Evolutionary conservation across 129 eudicot species (phyloP), one percentile per base, ranked within the genome.

Genomic region (Centaurea solstitialis): DNA sequence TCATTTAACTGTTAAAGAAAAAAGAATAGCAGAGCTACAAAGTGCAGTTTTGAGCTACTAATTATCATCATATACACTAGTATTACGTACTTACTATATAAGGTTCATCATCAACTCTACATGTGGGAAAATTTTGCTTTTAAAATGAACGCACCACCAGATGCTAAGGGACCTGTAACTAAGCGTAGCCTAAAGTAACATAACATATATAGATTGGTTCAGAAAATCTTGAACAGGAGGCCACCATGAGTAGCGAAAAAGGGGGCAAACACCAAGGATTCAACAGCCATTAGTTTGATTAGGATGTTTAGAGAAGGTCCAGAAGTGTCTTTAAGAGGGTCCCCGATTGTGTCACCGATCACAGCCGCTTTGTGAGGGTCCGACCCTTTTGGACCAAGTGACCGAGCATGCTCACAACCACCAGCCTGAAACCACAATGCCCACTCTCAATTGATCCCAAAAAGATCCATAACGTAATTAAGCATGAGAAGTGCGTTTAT

Each of bases 231-330:
- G 83, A 87, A 87, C 64, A 87, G 87, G 70, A 87, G 59, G 47
- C 90, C 90, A 30, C 90, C 90, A 5, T 87, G 90, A 15, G 90
- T 76, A 65, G 87, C 90, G 18, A 87, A 87, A 73, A 87, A 87
- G 26, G 87, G 87, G 12, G 90, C 90, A 72, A 87, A 87, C 65
- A 87, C 90, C 9, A 87, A 80, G 3, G 90, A 87, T 69, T 87
- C 89, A 15, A 86, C 89, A 9, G 89, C 89, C 89, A 86, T 86
- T 15, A 86, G 89, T 86, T 86, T 86, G 81, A 87, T 87, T 4
- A 87, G 90, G 57, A 87, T 87, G 80, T 87, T 87, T 18, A 87
- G 90, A n/a, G 90, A 83, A 28, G 90, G 90, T 5, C 90, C 90
- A 4, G 90, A 87, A 33, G 90, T 87, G 81, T 87, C 90, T 77